Evolutionary conservation across 305 asterid species (phyloP).

Genomic region (Fraxinus dipetala): DNA sequence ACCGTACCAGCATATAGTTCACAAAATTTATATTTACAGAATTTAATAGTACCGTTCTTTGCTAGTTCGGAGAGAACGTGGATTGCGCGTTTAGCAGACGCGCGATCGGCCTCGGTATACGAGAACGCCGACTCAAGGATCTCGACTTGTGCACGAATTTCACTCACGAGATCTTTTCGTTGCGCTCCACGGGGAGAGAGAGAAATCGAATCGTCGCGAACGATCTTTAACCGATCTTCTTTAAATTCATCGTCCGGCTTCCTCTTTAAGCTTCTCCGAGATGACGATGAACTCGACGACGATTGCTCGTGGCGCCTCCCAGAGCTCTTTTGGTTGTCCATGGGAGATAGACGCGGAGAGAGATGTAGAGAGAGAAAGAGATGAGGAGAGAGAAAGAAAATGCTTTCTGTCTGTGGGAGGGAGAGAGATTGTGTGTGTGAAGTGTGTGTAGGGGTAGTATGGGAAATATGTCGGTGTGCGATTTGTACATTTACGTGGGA

Average conservation of each 20-base stretch:
- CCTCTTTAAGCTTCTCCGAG: constrained; percentile 80
- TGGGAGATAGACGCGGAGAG: constrained; percentile 29
- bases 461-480: neutral
- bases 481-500: neutral
- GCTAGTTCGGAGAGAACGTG: constrained; percentile 85
- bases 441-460: neutral
- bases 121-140: constrained; percentile 62
- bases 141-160: constrained; percentile 70
- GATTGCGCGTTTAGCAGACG: constrained; percentile 73
- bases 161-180: constrained; percentile 59
- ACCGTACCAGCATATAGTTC: neutral
- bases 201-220: constrained; percentile 33
- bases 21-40: neutral
- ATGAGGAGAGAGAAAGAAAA: constrained; percentile 28
- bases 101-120: constrained; percentile 71
- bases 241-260: constrained; percentile 66
- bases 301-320: constrained; percentile 66
- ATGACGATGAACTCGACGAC: constrained; percentile 36
- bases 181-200: constrained; percentile 43
- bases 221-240: constrained; percentile 53
- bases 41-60: constrained; percentile 62
- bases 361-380: constrained; percentile 8
- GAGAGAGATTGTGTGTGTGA: neutral
- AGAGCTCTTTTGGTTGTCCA: constrained; percentile 72
- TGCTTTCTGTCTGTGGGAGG: constrained; percentile 6